A percentile compares a stretch with the other conserved stretches of the same genome.
Conservation (phyloP, 805 yeast genomes). For the Kazachstania africana region DNA sequence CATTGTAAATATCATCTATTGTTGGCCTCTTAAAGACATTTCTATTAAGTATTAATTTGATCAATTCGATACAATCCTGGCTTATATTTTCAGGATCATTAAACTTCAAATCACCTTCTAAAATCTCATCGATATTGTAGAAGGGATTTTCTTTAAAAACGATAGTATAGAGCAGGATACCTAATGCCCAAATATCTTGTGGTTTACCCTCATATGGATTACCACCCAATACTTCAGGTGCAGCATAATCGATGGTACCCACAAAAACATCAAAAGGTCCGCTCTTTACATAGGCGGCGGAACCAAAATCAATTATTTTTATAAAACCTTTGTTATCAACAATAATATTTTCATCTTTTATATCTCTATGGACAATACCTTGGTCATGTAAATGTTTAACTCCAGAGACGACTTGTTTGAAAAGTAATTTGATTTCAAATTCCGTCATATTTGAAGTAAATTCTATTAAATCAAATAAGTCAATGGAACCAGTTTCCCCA, state of each 20-base stretch:
- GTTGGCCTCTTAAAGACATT: slow-evolving; percentile 59
- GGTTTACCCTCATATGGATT: slow-evolving; percentile 84
- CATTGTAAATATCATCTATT: slow-evolving; percentile 55
- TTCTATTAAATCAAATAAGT: slow-evolving; percentile 85
- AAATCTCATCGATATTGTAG: slow-evolving; percentile 87
- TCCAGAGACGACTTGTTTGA: slow-evolving; percentile 69
- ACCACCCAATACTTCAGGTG: slow-evolving; percentile 90
- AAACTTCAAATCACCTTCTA: slow-evolving; percentile 75
- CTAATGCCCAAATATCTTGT: slow-evolving; percentile 96
- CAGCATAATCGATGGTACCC: slow-evolving; percentile 94
- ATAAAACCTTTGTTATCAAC: slow-evolving; percentile 72
- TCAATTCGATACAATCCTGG: slow-evolving; percentile 48
- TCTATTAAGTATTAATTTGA: slow-evolving; percentile 55
- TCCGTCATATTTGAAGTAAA: slow-evolving; percentile 73
- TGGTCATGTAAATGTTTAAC: slow-evolving; percentile 69
- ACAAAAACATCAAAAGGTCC: slow-evolving; percentile 97
- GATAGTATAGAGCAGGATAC: slow-evolving; percentile 79
- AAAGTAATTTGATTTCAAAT: slow-evolving; percentile 63
- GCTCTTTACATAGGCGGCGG: slow-evolving; percentile 79
- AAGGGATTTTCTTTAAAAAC: slow-evolving; percentile 92
- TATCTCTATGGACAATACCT: slow-evolving; percentile 88
- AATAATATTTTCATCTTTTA: slow-evolving; percentile 88
- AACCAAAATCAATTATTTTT: slow-evolving; percentile 88
- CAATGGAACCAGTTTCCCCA: slow-evolving; percentile 83
- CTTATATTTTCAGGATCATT: slow-evolving; percentile 31